phyloP scores from a whole-genome alignment of 2,329 filamentous ascomycete genomes.

The Magnaporthiopsis poae region DNA sequence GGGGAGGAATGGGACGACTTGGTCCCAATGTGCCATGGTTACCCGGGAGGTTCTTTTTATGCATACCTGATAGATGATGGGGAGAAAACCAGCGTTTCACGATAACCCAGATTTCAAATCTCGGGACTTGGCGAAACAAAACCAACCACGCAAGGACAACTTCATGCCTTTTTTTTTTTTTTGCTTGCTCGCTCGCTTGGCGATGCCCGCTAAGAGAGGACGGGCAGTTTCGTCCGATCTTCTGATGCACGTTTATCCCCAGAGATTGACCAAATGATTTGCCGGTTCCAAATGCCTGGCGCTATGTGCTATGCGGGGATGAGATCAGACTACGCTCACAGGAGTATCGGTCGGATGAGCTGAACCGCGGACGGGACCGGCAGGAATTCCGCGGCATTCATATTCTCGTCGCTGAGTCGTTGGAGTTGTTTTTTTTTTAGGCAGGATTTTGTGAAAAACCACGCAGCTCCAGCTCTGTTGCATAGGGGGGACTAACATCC shows the following conservation, averaged over 20 bases:
- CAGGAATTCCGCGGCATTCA: neutral
- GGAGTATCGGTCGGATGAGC: neutral
- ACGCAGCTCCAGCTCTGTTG: neutral
- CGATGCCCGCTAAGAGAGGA: neutral
- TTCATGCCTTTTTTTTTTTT: neutral
- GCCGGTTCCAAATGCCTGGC: neutral
- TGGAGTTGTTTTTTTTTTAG: neutral
- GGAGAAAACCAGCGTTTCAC: neutral
- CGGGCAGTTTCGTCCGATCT: neutral
- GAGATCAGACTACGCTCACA: neutral
- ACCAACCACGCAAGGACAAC: neutral
- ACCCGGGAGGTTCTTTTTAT: neutral
- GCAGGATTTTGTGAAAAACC: neutral
- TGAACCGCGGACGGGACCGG: neutral
- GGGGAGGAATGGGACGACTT: too few relatives aligned
- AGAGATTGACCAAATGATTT: neutral
- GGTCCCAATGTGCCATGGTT: neutral
- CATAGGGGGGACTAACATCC: neutral
- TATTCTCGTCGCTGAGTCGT: neutral
- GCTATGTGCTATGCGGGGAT: neutral
- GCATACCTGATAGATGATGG: neutral
- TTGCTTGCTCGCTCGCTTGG: neutral
- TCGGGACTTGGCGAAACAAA: neutral
- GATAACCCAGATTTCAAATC: neutral
- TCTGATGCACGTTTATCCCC: neutral